phyloP scores from a whole-genome alignment of 345 rosid species.

The Kandelia obovata region DNA sequence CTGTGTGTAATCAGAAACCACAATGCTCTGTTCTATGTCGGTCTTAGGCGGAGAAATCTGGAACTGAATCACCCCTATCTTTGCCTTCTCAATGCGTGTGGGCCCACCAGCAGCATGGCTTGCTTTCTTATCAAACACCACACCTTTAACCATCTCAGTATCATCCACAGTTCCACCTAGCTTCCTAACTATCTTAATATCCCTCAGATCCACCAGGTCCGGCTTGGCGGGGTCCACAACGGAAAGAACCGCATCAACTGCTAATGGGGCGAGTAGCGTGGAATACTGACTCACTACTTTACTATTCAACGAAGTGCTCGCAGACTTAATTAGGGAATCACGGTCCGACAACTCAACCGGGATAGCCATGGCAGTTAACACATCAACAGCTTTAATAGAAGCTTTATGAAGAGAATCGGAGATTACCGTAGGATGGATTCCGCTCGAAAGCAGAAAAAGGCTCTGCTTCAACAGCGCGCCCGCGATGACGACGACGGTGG shows the following conservation, averaged over 20 bases:
- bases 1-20: conserved; percentile 91
- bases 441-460: conserved; percentile 53
- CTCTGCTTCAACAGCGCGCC: conserved; percentile 86
- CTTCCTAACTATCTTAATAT: conserved; percentile 90
- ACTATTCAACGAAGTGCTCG: conserved; percentile 89
- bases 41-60: conserved; percentile 97
- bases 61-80: conserved; percentile 95
- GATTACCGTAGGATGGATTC: conserved; percentile 95
- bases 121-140: conserved; percentile 90
- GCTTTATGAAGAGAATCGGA: conserved; percentile 89
- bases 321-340: conserved; percentile 76
- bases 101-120: conserved; percentile 93
- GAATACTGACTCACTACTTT: conserved; percentile 98
- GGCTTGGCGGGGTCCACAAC: conserved; percentile 83
- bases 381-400: conserved; percentile 67
- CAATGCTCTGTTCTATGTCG: conserved; percentile 93
- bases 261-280: conserved; percentile 81
- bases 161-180: conserved; percentile 99
- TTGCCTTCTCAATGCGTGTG: conserved; percentile 76
- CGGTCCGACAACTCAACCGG: conserved; percentile 84
- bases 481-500: conserved; percentile 91
- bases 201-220: conserved; percentile 81
- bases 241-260: conserved; percentile 80
- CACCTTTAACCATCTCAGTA: conserved; percentile 78
- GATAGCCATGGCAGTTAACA: conserved; percentile 85